Base-by-base conservation (phyloP, 2,329 filamentous ascomycete species). In the Davidsoniella eucalypti region DNA sequence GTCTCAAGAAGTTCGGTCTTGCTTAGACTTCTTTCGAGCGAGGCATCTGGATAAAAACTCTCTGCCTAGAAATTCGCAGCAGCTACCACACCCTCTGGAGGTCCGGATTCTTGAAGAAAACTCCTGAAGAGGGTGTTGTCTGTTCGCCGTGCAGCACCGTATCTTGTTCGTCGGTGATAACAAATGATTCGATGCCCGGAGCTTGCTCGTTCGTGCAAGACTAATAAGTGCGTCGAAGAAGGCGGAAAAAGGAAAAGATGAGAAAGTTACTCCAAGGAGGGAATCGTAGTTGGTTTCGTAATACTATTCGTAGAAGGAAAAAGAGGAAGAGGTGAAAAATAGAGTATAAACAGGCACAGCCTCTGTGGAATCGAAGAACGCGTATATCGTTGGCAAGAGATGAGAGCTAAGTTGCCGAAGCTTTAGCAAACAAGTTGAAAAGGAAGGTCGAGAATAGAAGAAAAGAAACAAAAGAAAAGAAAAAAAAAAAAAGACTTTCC, bases 161-260 rank as follows among this genome's bases (percentile, higher is more conserved):
- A 44, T 9, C 23, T 10, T 26, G 12, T 33, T 33, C 17, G 16
- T 18, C 37, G 3, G n/a, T 40, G 17, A 18, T 39, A 4, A 16
- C 2, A 47, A 38, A 37, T 38, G 23, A 47, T 9, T 21, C 33
- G 25, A 47, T 9, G 8, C 4, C 29, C 29, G 45, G 45, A 29
- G 29, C 29, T 16, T n/a, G 18, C 33, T 47, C 33, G 38, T 37
- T 47, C 36, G 23, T 26, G 37, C 16, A 9, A 18, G 26, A 40
- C 18, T 18, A 39, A 33, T 44, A 12, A 23, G 26, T 23, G 16
- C 9, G 43, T 23, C 48, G 26, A 44, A 44, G 42, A 25, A n/a
- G 25, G 33, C 23, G 36, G 12, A 43, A 44, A 26, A 47, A 40
- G 38, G 29, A 48, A 48, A 51, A 51, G 17, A 44, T 37, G 14